Evolutionary conservation across 768 basidiomycete genomes (phyloP).

Genomic region (Podaxis carcinomalis): DNA sequence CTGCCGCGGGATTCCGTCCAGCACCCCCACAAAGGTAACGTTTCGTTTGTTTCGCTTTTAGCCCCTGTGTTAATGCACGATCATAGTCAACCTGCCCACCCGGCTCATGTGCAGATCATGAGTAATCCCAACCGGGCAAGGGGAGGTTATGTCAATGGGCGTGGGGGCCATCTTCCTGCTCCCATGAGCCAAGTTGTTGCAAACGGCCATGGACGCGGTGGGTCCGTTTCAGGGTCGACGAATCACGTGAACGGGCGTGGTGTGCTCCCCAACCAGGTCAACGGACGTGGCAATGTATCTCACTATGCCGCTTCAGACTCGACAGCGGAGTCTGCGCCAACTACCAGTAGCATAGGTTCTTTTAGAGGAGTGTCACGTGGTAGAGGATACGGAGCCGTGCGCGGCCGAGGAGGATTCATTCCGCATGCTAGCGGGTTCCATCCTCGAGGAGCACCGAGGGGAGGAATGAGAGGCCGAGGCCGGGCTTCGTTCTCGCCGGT

Average conservation of each 20-base stretch:
- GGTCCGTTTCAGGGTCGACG: background rate
- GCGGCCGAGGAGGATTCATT: constrained; percentile 6
- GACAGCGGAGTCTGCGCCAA: background rate
- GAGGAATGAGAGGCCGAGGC: constrained; percentile 35
- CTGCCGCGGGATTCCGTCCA: constrained; percentile 65
- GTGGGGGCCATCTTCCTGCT: constrained; percentile 24
- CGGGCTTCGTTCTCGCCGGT: constrained; percentile 25
- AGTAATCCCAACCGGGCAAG: constrained; percentile 63
- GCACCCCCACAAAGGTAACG: constrained; percentile 35
- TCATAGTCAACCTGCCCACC: constrained; percentile 28
- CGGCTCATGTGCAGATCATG: constrained; percentile 63
- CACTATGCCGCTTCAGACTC: background rate
- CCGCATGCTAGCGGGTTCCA: constrained; percentile 18
- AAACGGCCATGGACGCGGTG: constrained; percentile 2
- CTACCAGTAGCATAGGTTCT: background rate
- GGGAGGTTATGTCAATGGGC: constrained; percentile 27
- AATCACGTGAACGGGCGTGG: constrained; percentile 7
- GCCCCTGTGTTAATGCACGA: constrained; percentile 4
- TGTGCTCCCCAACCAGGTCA: background rate
- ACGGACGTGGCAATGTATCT: background rate
- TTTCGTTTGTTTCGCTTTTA: background rate
- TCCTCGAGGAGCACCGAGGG: constrained; percentile 28
- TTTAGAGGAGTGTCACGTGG: constrained; percentile 2
- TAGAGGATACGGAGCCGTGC: background rate
- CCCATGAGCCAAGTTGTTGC: constrained; percentile 12